Percentiles rank a stretch among this genome's conserved stretches.
Evolutionary conservation across 495 filamentous ascomycete species (phyloP).

Genomic region (Penicillium desertorum): DNA sequence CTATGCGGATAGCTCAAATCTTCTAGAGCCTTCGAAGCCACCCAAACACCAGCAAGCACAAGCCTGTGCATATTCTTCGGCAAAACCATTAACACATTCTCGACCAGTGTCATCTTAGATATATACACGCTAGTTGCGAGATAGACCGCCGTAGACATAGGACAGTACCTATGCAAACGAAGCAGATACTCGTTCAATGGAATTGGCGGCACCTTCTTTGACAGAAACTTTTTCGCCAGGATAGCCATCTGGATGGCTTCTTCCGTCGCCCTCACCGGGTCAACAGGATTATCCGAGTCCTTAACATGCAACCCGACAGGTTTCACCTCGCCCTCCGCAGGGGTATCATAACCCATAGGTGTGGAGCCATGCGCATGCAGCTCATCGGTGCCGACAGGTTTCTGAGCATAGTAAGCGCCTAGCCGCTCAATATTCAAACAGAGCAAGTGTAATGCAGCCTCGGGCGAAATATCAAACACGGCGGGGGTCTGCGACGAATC

Average conservation of each 20-base stretch:
- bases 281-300: conserved; percentile 5
- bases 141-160: conserved; percentile 94
- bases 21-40: conserved; percentile 91
- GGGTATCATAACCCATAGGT: conserved; percentile 57
- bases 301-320: conserved; percentile 36
- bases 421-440: conserved; percentile 70
- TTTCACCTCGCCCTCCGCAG: conserved; percentile 22
- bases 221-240: conserved; percentile 88
- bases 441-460: conserved; percentile 77
- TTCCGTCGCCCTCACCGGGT: conserved; percentile 8
- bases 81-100: conserved; percentile 72
- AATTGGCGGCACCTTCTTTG: conserved; percentile 78
- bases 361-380: conserved; percentile 48
- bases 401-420: conserved; percentile 66
- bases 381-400: conserved; percentile 41
- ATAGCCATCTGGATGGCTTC: conserved; percentile 37
- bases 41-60: conserved; percentile 75
- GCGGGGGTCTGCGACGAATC: conserved; percentile 11
- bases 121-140: conserved; percentile 93
- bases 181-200: conserved; percentile 79
- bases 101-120: conserved; percentile 70
- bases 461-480: conserved; percentile 69
- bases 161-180: conserved; percentile 86
- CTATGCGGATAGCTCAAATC: conserved; percentile 83
- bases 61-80: conserved; percentile 83